These are phyloP conservation scores for Acer saccharum DNA, from an alignment of 345 rosid genomes.

Conservation along the genomic window DNA sequence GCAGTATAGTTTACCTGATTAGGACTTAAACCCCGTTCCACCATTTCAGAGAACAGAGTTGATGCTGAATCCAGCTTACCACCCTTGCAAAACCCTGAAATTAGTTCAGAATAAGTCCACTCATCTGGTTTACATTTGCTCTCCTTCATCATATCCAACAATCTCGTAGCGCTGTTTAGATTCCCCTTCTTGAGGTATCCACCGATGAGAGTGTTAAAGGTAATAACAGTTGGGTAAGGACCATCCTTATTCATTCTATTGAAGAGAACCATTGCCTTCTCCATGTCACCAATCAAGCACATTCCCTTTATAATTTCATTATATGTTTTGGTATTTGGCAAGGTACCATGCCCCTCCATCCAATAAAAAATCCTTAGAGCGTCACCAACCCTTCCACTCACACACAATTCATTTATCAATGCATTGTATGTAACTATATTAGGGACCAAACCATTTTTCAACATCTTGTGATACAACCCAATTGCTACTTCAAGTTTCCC, in stretches of 20 bases:
- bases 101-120: constrained; percentile 63
- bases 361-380: constrained; percentile 51
- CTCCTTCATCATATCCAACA: constrained; percentile 52
- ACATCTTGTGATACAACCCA: constrained; percentile 64
- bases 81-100: constrained; percentile 56
- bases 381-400: constrained; percentile 29
- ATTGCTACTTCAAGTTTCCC: constrained; percentile 51
- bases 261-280: constrained; percentile 56
- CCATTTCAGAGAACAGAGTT: constrained; percentile 44
- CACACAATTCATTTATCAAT: constrained; percentile 51
- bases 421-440: constrained; percentile 55
- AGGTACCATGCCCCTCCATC: constrained; percentile 43
- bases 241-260: constrained; percentile 46
- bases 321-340: constrained; percentile 41
- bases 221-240: constrained; percentile 51
- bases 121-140: constrained; percentile 46
- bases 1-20: constrained; percentile 57
- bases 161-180: constrained; percentile 48
- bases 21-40: constrained; percentile 45
- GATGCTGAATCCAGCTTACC: constrained; percentile 50
- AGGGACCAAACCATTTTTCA: constrained; percentile 49
- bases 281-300: constrained; percentile 41
- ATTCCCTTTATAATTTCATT: constrained; percentile 51
- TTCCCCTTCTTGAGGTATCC: constrained; percentile 44
- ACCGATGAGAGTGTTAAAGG: constrained; percentile 52